Evolutionary conservation across 2,329 filamentous ascomycete species (phyloP).

Genomic region (Pyrenophora graminea): DNA sequence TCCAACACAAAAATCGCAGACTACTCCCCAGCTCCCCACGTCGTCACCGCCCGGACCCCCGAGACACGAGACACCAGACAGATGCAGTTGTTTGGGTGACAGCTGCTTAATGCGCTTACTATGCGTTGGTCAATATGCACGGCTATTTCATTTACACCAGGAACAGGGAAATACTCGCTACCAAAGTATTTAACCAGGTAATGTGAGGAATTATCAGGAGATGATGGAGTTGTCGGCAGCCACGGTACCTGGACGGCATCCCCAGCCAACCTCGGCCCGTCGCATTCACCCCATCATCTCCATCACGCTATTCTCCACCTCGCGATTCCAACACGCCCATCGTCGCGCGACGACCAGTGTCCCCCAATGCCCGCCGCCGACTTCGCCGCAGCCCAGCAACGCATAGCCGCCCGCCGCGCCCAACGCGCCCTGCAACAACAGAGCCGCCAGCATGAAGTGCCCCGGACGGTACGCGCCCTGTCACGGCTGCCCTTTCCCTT

Average conservation of each 20-base stretch:
- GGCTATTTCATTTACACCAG: no score
- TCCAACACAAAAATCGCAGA: neutral
- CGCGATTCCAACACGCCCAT: neutral
- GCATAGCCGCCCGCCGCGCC: conserved; percentile 78
- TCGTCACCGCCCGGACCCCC: conserved; percentile 22
- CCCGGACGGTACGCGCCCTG: conserved; percentile 48
- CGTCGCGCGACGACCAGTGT: conserved; percentile 18
- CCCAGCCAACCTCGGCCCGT: conserved; percentile 36
- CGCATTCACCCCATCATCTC: conserved; percentile 4
- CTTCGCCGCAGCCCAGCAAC: conserved; percentile 88
- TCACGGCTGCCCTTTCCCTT: conserved; percentile 59
- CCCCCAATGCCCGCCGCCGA: conserved; percentile 57
- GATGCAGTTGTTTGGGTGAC: neutral
- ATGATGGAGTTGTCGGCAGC: neutral
- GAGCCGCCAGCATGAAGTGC: conserved; percentile 51
- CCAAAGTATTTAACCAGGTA: no score
- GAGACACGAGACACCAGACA: conserved; percentile 9
- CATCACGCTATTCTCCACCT: conserved; percentile 19
- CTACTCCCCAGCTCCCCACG: conserved; percentile 26
- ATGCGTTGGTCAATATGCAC: no score
- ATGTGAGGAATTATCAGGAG: no score
- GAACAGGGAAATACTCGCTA: neutral
- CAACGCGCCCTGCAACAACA: conserved; percentile 70
- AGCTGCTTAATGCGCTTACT: neutral
- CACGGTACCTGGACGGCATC: conserved; percentile 1